Percentiles rank a stretch among this genome's conserved stretches.
These are phyloP conservation scores for Penicillium sp. DNA, from an alignment of 2,329 filamentous ascomycete genomes.

Conservation along the genomic window DNA sequence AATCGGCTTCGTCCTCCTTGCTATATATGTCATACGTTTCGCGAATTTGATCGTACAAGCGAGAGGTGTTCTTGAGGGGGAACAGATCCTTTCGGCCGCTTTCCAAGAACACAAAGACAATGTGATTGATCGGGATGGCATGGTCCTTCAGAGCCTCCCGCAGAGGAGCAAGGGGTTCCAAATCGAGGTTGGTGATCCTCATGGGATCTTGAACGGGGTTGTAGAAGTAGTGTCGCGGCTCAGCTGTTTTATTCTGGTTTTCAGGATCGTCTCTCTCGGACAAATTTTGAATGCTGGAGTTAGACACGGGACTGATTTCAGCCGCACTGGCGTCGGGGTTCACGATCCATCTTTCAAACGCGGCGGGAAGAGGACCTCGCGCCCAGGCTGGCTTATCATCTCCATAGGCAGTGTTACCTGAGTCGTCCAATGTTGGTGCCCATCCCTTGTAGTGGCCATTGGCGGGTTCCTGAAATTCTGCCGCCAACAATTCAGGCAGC, in stretches of 20 bases:
- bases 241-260: not conserved
- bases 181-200: constrained; percentile 31
- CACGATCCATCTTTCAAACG: constrained; percentile 28
- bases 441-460: constrained; percentile 31
- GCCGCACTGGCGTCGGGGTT: not conserved
- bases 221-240: constrained; percentile 21
- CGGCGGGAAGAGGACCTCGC: constrained; percentile 23
- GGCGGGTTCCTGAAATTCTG: constrained; percentile 23
- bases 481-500: constrained; percentile 23
- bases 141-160: constrained; percentile 25
- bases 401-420: constrained; percentile 8
- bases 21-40: constrained; percentile 18
- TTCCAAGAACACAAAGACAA: constrained; percentile 33
- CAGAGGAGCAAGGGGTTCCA: constrained; percentile 24
- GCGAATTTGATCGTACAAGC: constrained; percentile 27
- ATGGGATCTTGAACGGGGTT: constrained; percentile 31
- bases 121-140: constrained; percentile 29
- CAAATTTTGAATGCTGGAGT: not conserved
- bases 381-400: constrained; percentile 25
- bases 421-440: constrained; percentile 23
- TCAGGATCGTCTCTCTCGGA: not conserved
- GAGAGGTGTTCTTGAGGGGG: constrained; percentile 28
- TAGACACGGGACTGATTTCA: not conserved
- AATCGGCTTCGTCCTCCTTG: constrained; percentile 11
- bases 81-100: constrained; percentile 33